Conservation (phyloP, 140 eudicot genomes). For the Oenanthe javanica region DNA sequence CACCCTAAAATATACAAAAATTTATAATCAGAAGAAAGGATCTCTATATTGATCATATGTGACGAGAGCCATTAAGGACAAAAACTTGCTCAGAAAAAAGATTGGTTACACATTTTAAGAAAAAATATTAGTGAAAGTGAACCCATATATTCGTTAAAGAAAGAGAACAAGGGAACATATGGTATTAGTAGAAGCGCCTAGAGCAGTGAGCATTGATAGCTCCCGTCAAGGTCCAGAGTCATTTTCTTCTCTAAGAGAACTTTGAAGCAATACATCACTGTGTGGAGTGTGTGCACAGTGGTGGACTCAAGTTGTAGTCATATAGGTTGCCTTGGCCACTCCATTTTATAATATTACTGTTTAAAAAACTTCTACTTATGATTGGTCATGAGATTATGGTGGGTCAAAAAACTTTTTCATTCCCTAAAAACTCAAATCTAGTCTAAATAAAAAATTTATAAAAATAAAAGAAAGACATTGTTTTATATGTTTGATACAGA, state of each 20-base stretch:
- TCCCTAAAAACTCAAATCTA: not conserved
- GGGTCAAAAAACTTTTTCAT: not conserved
- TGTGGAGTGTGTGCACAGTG: not conserved
- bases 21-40: not conserved
- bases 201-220: not conserved
- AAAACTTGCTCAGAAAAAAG: not conserved
- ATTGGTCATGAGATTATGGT: not conserved
- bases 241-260: not conserved
- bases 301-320: not conserved
- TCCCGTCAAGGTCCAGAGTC: not conserved
- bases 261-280: not conserved
- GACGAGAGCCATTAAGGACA: not conserved
- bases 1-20: constrained; percentile 50
- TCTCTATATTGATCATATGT: not conserved
- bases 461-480: not conserved
- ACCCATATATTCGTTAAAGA: not conserved
- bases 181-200: not conserved
- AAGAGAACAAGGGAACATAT: not conserved
- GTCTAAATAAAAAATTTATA: not conserved
- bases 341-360: not conserved
- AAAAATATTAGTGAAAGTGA: not conserved
- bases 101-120: not conserved
- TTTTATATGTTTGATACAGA: not conserved
- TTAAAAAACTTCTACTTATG: not conserved
- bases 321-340: too few species aligned